phyloP scores from a whole-genome alignment of 805 yeast genomes.

The Sungouiella thailandica region DNA sequence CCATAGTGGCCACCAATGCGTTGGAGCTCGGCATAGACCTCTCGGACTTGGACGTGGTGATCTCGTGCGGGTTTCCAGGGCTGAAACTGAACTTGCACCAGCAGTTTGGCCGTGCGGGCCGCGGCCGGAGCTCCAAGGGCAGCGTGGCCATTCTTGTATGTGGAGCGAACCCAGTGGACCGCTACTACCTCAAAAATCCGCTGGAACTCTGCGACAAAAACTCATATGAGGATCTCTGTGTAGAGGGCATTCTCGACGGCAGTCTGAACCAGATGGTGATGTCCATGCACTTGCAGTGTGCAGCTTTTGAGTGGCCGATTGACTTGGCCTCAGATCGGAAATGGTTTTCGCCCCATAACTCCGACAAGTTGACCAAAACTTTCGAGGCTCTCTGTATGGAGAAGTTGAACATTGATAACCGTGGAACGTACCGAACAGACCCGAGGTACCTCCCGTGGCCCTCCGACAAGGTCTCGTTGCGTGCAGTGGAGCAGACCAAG shows the following conservation, averaged over 20 bases:
- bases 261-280: conserved; percentile 42
- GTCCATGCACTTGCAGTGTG: conserved; percentile 89
- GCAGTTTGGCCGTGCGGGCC: conserved; percentile 96
- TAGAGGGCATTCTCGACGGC: conserved; percentile 30
- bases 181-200: conserved; percentile 71
- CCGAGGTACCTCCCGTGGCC: conserved; percentile 78
- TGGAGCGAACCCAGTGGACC: conserved; percentile 80
- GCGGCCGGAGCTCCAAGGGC: conserved; percentile 64
- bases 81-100: conserved; percentile 87
- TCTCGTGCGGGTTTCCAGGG: conserved; percentile 89
- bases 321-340: conserved; percentile 44
- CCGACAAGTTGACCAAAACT: conserved; percentile 8
- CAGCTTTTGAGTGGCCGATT: conserved; percentile 82
- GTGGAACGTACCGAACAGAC: conserved; percentile 27
- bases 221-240: conserved; percentile 38
- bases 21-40: conserved; percentile 93
- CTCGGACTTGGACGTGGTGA: conserved; percentile 85
- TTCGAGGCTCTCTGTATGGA: conserved; percentile 31
- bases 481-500: conserved; percentile 78
- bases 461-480: conserved; percentile 61
- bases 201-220: conserved; percentile 44
- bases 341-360: conserved; percentile 48
- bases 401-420: conserved; percentile 30
- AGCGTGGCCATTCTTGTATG: conserved; percentile 83
- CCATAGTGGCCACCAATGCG: conserved; percentile 93